Percentiles rank a stretch among this genome's conserved stretches.
Evolutionary conservation across 768 basidiomycete genomes (phyloP).

Genomic region (Brasilioporus rufonigricans): DNA sequence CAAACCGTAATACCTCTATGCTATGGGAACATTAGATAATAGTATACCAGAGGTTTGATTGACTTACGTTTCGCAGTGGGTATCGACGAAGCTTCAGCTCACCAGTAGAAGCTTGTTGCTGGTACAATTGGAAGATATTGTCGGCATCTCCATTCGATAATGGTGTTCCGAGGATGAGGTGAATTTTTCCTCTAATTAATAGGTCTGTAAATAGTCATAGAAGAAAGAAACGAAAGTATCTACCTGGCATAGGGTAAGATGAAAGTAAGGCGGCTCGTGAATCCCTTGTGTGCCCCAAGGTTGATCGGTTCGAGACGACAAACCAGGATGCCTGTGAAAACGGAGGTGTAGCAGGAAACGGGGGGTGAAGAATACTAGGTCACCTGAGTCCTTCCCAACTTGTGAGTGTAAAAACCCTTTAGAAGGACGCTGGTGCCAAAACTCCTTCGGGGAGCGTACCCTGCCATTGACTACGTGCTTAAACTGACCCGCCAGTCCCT

Average conservation of each 20-base stretch:
- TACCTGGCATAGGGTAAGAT: conserved; percentile 47
- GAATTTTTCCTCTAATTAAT: conserved; percentile 52
- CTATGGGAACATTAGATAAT: conserved; percentile 35
- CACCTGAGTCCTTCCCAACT: conserved; percentile 32
- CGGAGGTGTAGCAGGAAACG: neutral
- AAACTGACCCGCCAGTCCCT: conserved; percentile 8
- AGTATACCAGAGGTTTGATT: neutral
- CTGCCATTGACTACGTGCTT: conserved; percentile 18
- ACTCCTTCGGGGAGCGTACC: conserved; percentile 34
- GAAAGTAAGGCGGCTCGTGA: conserved; percentile 45
- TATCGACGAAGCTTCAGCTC: conserved; percentile 64
- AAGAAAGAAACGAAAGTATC: conserved; percentile 6
- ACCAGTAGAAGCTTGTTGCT: conserved; percentile 57
- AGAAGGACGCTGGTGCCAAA: conserved; percentile 34
- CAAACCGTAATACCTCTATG: conserved; percentile 55
- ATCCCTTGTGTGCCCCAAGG: conserved; percentile 22
- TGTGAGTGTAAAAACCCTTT: conserved; percentile 27
- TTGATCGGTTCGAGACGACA: conserved; percentile 15
- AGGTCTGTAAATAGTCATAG: neutral
- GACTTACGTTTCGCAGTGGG: conserved; percentile 60
- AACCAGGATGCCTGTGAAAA: conserved; percentile 19
- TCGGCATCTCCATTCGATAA: conserved; percentile 46
- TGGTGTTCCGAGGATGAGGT: conserved; percentile 46
- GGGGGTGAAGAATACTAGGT: neutral
- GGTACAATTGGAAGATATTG: conserved; percentile 61